A percentile compares a stretch with the other conserved stretches of the same genome.
phyloP scores from a whole-genome alignment of 768 basidiomycete genomes.

The Mycena galericulata region DNA sequence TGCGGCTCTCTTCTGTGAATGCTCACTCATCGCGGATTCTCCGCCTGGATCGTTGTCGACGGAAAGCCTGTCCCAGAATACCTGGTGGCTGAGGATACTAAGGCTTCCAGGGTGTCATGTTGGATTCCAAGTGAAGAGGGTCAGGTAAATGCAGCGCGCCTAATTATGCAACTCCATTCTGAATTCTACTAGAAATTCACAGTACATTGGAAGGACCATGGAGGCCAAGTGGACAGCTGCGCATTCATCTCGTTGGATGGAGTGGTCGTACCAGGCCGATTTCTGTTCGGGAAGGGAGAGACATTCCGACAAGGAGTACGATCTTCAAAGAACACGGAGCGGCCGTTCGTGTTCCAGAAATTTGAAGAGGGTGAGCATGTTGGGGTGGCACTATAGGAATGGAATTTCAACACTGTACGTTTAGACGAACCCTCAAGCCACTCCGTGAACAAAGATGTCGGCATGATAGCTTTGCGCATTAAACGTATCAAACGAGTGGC shows the following conservation, averaged over 20 bases:
- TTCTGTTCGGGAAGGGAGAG: constrained; percentile 68
- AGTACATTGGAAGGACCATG: constrained; percentile 75
- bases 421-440: constrained; percentile 30
- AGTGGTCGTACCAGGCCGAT: constrained; percentile 69
- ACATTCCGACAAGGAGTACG: constrained; percentile 66
- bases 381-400: not conserved
- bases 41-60: constrained; percentile 75
- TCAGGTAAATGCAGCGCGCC: constrained; percentile 53
- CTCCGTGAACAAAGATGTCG: constrained; percentile 53
- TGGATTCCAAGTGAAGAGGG: constrained; percentile 76
- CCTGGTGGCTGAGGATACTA: constrained; percentile 61
- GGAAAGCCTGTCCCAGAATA: constrained; percentile 65
- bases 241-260: constrained; percentile 76
- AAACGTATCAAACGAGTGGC: constrained; percentile 46
- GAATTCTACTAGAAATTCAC: constrained; percentile 59
- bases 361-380: constrained; percentile 52
- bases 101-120: constrained; percentile 64
- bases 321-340: constrained; percentile 60
- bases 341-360: constrained; percentile 71
- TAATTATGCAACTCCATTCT: constrained; percentile 6
- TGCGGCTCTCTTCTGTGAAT: constrained; percentile 40
- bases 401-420: constrained; percentile 3
- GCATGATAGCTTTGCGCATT: constrained; percentile 68
- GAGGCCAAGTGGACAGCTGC: constrained; percentile 64
- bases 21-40: constrained; percentile 71